Conservation (phyloP, 768 basidiomycete genomes). For the Roridomyces roridus region DNA sequence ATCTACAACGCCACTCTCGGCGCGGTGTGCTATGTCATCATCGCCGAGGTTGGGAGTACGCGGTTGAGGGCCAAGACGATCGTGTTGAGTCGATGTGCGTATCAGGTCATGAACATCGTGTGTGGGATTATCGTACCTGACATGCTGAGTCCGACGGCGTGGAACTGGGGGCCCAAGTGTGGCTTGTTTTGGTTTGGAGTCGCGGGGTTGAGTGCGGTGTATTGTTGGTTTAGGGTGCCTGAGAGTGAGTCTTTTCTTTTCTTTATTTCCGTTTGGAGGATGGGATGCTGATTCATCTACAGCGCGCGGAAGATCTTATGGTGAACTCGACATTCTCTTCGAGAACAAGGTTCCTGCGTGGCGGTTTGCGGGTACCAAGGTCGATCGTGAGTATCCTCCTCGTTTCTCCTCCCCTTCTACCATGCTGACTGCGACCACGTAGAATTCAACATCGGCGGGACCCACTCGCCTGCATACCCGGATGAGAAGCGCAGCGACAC, state of each 20-base stretch:
- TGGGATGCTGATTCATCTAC: no score
- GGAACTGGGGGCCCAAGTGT: slow-evolving; percentile 31
- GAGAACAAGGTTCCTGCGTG: slow-evolving; percentile 29
- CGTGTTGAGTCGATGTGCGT: slow-evolving; percentile 26
- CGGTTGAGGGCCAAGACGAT: slow-evolving; percentile 30
- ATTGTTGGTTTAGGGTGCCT: slow-evolving; percentile 25
- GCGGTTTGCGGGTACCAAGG: slow-evolving; percentile 26
- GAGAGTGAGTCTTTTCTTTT: slow-evolving; percentile 17
- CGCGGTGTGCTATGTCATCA: slow-evolving; percentile 30
- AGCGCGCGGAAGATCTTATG: no score
- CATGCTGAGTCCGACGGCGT: slow-evolving; percentile 29
- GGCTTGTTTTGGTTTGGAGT: slow-evolving; percentile 29
- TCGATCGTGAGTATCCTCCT: slow-evolving; percentile 23
- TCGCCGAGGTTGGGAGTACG: slow-evolving; percentile 27
- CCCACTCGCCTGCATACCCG: no score
- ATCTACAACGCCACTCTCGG: slow-evolving; percentile 30
- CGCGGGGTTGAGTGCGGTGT: slow-evolving; percentile 20
- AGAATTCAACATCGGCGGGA: no score
- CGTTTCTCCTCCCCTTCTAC: no score
- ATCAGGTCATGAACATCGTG: slow-evolving; percentile 28
- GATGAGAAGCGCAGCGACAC: no score
- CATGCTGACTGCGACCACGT: no score
- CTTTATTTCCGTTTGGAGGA: not conserved
- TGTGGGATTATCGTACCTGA: slow-evolving; percentile 28
- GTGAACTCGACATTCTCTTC: slow-evolving; percentile 26